These are phyloP conservation scores for Nepenthes gracilis DNA, from an alignment of 148 eudicot genomes.

Conservation along the genomic window DNA sequence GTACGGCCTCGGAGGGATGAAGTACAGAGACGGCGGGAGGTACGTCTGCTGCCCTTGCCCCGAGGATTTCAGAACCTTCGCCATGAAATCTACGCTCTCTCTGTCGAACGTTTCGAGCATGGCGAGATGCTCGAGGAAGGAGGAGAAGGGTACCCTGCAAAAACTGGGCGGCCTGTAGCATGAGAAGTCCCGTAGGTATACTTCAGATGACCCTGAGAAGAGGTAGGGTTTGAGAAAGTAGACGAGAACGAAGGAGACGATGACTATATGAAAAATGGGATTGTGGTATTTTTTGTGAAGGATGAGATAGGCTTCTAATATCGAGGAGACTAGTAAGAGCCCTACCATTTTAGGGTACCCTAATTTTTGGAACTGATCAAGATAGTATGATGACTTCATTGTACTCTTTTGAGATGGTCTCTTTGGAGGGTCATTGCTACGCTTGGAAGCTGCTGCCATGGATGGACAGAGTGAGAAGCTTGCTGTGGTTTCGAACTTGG, in stretches of 20 bases:
- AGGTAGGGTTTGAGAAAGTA: background rate
- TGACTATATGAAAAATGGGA: background rate
- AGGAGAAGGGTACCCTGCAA: background rate
- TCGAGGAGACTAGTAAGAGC: constrained; percentile 15
- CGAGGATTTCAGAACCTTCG: constrained; percentile 11
- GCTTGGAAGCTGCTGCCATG: constrained; percentile 15
- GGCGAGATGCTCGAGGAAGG: background rate
- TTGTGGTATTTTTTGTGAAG: constrained; percentile 7
- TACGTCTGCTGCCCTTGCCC: constrained; percentile 56
- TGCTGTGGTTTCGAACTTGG: too few species aligned
- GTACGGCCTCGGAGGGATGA: constrained; percentile 49
- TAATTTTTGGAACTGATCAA: constrained; percentile 2
- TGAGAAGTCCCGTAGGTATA: background rate
- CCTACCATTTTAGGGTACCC: constrained; percentile 17
- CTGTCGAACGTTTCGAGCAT: background rate
- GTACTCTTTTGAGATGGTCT: background rate
- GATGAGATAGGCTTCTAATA: constrained; percentile 22
- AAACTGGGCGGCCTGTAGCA: background rate
- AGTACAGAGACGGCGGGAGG: constrained; percentile 57
- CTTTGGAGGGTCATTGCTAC: constrained; percentile 7
- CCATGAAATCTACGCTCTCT: background rate
- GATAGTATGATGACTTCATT: background rate
- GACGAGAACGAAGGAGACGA: background rate
- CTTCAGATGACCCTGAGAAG: background rate
- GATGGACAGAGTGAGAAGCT: background rate